Evolutionary conservation across 176 grass and related monocot genomes (phyloP).

Genomic region (Luzula sylvatica): DNA sequence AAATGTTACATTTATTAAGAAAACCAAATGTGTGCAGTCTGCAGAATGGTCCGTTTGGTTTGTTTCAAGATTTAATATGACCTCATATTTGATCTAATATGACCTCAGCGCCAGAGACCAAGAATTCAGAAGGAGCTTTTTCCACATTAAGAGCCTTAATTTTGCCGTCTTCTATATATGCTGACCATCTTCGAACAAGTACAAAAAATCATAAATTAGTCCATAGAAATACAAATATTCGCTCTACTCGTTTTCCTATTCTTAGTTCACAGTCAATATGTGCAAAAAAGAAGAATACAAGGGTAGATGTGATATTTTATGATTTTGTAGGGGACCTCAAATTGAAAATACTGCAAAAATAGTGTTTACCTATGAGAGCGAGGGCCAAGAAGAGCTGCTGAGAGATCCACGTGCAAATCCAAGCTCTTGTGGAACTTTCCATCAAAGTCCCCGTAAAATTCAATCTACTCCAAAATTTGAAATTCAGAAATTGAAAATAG

Average conservation of each 20-base stretch:
- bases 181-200: conserved; percentile 64
- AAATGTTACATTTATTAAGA: too few species aligned
- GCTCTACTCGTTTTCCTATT: too few species aligned
- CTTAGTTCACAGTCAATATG: too few species aligned
- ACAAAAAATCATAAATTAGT: too few species aligned
- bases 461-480: conserved; percentile 43
- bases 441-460: conserved; percentile 95
- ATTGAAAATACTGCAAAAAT: not conserved
- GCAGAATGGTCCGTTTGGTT: too few species aligned
- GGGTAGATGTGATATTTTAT: too few species aligned
- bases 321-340: not conserved
- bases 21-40: too few species aligned
- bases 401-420: conserved; percentile 84
- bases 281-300: not conserved
- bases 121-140: conserved; percentile 71
- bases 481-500: not conserved
- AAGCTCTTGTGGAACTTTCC: conserved; percentile 95
- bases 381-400: conserved; percentile 79
- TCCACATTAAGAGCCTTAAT: conserved; percentile 87
- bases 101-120: conserved; percentile 75
- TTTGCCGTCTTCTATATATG: conserved; percentile 73
- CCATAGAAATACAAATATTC: too few species aligned
- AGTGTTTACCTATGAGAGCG: conserved; percentile 74
- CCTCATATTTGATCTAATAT: conserved; percentile 86
- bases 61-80: too few species aligned